Conservation (phyloP, 139 green algal species). For the Eudorina sp. region DNA sequence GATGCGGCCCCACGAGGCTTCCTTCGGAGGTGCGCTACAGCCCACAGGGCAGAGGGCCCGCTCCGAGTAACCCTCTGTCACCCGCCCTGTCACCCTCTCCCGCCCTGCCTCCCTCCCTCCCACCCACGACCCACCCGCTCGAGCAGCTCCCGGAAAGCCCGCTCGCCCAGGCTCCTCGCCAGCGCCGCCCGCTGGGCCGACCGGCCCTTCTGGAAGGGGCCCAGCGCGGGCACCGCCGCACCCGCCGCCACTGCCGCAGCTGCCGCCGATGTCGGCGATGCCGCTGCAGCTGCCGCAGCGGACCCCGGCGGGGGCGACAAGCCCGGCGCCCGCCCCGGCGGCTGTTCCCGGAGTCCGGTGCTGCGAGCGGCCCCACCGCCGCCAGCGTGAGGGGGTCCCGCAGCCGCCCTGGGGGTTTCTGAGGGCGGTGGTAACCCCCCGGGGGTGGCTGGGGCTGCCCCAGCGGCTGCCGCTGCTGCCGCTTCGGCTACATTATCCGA, state of each 20-base stretch:
- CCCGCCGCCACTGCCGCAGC: too few relatives aligned
- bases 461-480: neutral
- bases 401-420: too few relatives aligned
- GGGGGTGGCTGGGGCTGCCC: neutral
- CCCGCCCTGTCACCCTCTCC: neutral
- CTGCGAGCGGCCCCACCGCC: neutral
- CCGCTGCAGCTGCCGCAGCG: neutral
- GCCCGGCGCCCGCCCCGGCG: neutral
- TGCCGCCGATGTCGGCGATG: neutral
- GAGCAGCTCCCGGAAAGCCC: constrained; percentile 26
- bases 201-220: constrained; percentile 33
- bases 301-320: neutral
- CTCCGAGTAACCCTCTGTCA: too few relatives aligned
- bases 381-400: neutral
- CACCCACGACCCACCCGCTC: constrained; percentile 5
- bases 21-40: too few relatives aligned
- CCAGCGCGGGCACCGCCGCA: constrained; percentile 2
- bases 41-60: too few relatives aligned
- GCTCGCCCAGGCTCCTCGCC: constrained; percentile 23
- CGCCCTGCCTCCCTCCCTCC: neutral
- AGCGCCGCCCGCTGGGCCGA: constrained; percentile 23
- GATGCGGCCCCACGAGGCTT: too few relatives aligned
- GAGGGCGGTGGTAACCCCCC: too few relatives aligned
- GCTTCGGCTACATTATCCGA: too few relatives aligned
- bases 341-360: neutral